Percentiles rank a stretch among this genome's conserved stretches.
Conservation (phyloP, 2,329 filamentous ascomycete genomes). For the Trichoderma sp. region DNA sequence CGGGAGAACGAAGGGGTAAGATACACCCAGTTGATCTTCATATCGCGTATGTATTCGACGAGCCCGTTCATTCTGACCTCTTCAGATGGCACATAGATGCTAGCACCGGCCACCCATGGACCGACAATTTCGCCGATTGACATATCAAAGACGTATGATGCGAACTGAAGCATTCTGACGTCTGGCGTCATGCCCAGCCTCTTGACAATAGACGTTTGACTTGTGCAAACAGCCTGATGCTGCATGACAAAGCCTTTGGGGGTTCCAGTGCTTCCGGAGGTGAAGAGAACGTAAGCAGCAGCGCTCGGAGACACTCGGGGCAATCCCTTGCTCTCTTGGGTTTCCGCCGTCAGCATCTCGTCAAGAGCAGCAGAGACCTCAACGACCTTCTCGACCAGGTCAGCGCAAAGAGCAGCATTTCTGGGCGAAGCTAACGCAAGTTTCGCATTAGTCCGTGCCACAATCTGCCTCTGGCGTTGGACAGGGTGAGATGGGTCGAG, state of each 20-base stretch:
- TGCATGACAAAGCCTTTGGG: slow-evolving; percentile 29
- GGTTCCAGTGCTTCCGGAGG: slow-evolving; percentile 28
- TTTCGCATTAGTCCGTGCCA: slow-evolving; percentile 23
- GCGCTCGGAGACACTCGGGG: slow-evolving; percentile 13
- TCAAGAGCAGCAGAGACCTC: slow-evolving; percentile 24
- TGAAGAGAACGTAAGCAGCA: slow-evolving; percentile 29
- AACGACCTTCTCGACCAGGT: slow-evolving; percentile 25
- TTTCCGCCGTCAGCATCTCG: not conserved
- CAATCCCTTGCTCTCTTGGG: not conserved
- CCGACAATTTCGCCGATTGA: slow-evolving; percentile 22
- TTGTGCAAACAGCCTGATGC: slow-evolving; percentile 26
- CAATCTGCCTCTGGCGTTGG: slow-evolving; percentile 23
- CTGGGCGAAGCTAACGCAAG: slow-evolving; percentile 24
- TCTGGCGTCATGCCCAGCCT: slow-evolving; percentile 4
- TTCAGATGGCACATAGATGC: slow-evolving; percentile 28
- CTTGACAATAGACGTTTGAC: slow-evolving; percentile 7
- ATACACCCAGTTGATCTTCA: slow-evolving; percentile 22
- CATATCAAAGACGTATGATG: slow-evolving; percentile 26
- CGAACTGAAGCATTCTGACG: slow-evolving; percentile 24
- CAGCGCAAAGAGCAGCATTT: slow-evolving; percentile 30
- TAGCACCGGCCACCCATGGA: slow-evolving; percentile 19
- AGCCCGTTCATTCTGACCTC: slow-evolving; percentile 12
- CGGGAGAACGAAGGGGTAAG: slow-evolving; percentile 24
- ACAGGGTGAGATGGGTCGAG: slow-evolving; percentile 29
- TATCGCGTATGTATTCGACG: not conserved